Evolutionary conservation across 495 filamentous ascomycete species (phyloP).

Genomic region (Penicillium nucicola): DNA sequence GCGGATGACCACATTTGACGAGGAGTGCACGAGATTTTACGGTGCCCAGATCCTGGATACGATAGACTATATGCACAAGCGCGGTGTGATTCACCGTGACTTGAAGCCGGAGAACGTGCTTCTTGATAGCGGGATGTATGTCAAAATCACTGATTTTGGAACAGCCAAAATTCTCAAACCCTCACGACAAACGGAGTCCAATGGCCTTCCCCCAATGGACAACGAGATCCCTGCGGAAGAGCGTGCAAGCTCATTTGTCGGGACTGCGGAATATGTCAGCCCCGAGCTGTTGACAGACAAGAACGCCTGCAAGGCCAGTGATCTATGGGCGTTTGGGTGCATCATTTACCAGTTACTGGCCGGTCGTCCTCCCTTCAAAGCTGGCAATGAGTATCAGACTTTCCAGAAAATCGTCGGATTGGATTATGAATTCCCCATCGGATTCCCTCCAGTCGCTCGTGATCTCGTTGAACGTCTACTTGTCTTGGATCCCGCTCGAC

Average conservation of each 20-base stretch:
- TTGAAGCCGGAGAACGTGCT: conserved; percentile 97
- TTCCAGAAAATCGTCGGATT: conserved; percentile 97
- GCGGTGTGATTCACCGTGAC: conserved; percentile 95
- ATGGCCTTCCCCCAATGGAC: conserved; percentile 46
- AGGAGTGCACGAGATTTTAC: conserved; percentile 94
- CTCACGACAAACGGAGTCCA: conserved; percentile 51
- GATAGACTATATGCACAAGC: conserved; percentile 96
- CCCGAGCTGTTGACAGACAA: conserved; percentile 94
- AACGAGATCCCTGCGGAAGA: conserved; percentile 61
- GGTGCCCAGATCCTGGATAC: conserved; percentile 94
- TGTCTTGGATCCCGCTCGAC: conserved; percentile 81
- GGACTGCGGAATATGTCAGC: conserved; percentile 97
- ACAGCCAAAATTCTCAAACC: conserved; percentile 88
- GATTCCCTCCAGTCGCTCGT: conserved; percentile 83
- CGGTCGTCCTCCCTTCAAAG: conserved; percentile 95
- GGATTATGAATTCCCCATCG: conserved; percentile 89
- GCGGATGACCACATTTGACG: conserved; percentile 88
- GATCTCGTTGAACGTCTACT: conserved; percentile 92
- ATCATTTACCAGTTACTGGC: conserved; percentile 96
- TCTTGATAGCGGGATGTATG: conserved; percentile 89
- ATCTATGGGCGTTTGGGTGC: conserved; percentile 99
- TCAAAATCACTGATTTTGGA: conserved; percentile 99
- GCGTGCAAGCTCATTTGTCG: conserved; percentile 91
- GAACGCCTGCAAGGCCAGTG: conserved; percentile 95
- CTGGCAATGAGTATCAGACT: conserved; percentile 92